Evolutionary conservation across 306 rosid genomes (phyloP).

Genomic region (Cucurbita ficifolia): DNA sequence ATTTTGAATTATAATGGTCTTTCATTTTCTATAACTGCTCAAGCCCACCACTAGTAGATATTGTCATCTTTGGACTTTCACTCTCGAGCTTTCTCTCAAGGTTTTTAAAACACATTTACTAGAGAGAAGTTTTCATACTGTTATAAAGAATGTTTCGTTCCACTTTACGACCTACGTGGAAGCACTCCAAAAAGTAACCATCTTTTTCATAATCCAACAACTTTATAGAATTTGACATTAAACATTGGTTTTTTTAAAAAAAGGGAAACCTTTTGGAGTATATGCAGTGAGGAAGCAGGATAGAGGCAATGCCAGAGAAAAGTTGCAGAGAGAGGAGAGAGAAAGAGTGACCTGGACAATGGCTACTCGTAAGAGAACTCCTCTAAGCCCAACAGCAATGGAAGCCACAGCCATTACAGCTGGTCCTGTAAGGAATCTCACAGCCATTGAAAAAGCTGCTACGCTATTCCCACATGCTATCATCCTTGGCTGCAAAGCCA

Average conservation of each 20-base stretch:
- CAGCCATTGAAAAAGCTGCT: slow-evolving; percentile 87
- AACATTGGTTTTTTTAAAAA: not conserved
- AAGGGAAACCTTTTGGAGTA: slow-evolving; percentile 14
- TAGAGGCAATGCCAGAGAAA: slow-evolving; percentile 25
- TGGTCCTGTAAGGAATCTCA: slow-evolving; percentile 97
- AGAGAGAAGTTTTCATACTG: too few relatives aligned
- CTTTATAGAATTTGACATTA: too few relatives aligned
- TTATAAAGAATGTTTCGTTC: too few relatives aligned
- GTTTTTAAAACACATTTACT: too few relatives aligned
- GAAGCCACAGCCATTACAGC: slow-evolving; percentile 99
- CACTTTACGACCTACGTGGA: too few relatives aligned
- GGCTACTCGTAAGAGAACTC: slow-evolving; percentile 77
- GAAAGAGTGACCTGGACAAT: slow-evolving; percentile 60
- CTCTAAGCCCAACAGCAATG: slow-evolving; percentile 81
- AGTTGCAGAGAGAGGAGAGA: slow-evolving; percentile 5
- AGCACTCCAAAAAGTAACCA: too few relatives aligned
- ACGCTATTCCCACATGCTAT: slow-evolving; percentile 91
- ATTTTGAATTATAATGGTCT: too few relatives aligned
- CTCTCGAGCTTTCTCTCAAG: too few relatives aligned
- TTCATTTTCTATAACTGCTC: too few relatives aligned
- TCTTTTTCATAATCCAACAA: not conserved
- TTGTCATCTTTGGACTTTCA: too few relatives aligned
- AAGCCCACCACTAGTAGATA: too few relatives aligned
- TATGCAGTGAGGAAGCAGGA: slow-evolving; percentile 18
- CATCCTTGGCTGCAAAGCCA: slow-evolving; percentile 98